These are phyloP conservation scores for Pinus tabuliformis DNA, from an alignment of 75 land plant genomes.

Conservation along the genomic window DNA sequence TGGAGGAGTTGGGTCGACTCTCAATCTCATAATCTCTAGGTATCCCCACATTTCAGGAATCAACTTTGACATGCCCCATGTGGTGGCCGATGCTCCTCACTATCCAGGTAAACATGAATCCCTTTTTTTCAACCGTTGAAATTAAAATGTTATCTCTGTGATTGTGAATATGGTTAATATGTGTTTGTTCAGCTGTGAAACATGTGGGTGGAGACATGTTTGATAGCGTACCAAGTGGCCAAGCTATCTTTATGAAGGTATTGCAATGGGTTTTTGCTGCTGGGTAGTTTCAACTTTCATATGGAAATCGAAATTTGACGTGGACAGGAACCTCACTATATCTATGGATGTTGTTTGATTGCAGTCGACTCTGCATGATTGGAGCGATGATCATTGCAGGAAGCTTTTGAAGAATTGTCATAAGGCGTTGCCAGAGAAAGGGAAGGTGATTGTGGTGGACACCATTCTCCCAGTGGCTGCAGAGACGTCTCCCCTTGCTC, in stretches of 20 bases:
- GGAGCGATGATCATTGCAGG: conserved; percentile 58
- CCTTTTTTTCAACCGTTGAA: no score
- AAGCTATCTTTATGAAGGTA: conserved; percentile 49
- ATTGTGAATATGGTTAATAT: no score
- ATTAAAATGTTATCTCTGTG: no score
- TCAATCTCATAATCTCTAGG: conserved; percentile 23
- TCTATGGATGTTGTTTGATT: background rate
- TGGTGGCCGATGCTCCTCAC: conserved; percentile 26
- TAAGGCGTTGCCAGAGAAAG: no score
- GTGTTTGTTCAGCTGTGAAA: conserved; percentile 23
- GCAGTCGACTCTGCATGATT: conserved; percentile 73
- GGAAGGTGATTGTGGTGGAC: conserved; percentile 32
- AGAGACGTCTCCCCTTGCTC: conserved; percentile 17
- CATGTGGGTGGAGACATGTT: conserved; percentile 51
- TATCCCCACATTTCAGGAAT: conserved; percentile 35
- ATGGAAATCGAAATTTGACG: background rate
- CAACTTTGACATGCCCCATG: conserved; percentile 51
- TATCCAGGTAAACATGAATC: conserved; percentile 4
- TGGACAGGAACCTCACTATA: background rate
- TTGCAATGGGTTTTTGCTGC: no score
- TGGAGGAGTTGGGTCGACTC: conserved; percentile 32
- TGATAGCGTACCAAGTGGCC: conserved; percentile 20
- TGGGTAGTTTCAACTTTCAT: no score
- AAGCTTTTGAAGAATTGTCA: conserved; percentile 15
- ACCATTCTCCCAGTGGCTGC: conserved; percentile 31